Base-by-base conservation (phyloP, 345 rosid genomes). In the Aurinia saxatilis region DNA sequence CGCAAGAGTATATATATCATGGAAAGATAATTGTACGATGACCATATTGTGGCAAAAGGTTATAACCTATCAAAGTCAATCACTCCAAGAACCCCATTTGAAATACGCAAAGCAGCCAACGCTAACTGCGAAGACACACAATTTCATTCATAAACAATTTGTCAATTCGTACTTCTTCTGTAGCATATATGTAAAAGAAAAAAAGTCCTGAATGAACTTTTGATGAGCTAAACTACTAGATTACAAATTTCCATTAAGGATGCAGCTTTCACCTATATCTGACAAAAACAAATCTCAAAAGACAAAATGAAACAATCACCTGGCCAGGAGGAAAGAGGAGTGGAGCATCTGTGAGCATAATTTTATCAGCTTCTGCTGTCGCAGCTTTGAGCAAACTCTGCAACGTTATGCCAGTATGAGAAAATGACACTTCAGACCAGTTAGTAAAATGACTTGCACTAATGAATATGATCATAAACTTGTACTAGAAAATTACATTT, bases 241-340 rank as follows among this genome's bases (percentile, higher is more conserved):
- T 13, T 7, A 47, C 10, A 31, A 3, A 27, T 7, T 2, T 31
- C 29, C 13, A 5, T 12, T 17, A 18, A 29, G 39, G 34, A 29
- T 39, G 42, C 14, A 51, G 19, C 29, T 51, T 50, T 30, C 12
- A 18, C 33, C 18, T 50, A 38, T 16, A 11, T 33, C 10, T 47
- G 30, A 36, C 19, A 25, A 23, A 30, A 39, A 12, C 10, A 55
- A 55, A 56, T n/a, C 42, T 42, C 17, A 17, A 19, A 14, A 45
- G 50, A 30, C 33, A 25, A 49, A 40, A 13, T 27, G 11, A 53
- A 56, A 71, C 30, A 40, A 38, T 5, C 72, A 93, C 97, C 97
- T 85, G 97, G 56, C 95, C 99, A 14, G 97, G 99, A 60, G 99
- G 81, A 71, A 81, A 90, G 15, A 90, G 77, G 73, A 85, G 95